Base-by-base conservation (phyloP, 164 flowering plant genomes). In the Pachysandra terminalis region DNA sequence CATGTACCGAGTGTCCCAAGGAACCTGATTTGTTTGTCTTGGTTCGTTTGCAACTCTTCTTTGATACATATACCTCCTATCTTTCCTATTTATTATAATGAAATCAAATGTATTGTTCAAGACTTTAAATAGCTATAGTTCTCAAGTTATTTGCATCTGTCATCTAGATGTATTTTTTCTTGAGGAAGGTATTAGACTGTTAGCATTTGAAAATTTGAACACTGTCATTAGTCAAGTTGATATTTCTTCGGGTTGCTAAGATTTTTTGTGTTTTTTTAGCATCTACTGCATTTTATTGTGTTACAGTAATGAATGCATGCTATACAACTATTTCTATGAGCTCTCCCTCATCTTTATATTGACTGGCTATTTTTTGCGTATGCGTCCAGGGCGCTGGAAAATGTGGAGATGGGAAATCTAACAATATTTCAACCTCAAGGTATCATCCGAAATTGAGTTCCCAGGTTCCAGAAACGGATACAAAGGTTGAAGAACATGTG, bases 371-470 rank as follows among this genome's bases (percentile, higher is more conserved):
- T 71, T 66, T 55, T 68, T 63, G 17, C 15, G 63, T 52, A 19
- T 75, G 49, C 27, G 16, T 71, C 56, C 80, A 88, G 93, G 83
- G 68, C 68, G 67, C 80, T 70, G 65, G 60, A 54, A 75, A 68
- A 65, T 59, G 27, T 54, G 76, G 77, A 68, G 78, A 80, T 59
- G 80, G 71, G 9, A 65, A 70, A 56, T 61, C 27, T 23, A 66
- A 57, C 53, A 63, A 63, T 37, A 56, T 21, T 23, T 60, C 73
- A 52, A 64, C 66, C 51, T 16, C 56, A 55, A 81, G 60, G 73
- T 52, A 23, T 66, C 56, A 54, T 54, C 58, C 58, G 52, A 74
- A 66, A 10, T 56, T 59, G 23, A 65, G 69, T 60, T n/a, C 22
- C 64, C 71, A 73, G 37, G n/a, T 45, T 51, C 69, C 65, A 56